Evolutionary conservation across 768 basidiomycete species (phyloP), one percentile per base, ranked within the genome.

Genomic region (Suillus placidus): DNA sequence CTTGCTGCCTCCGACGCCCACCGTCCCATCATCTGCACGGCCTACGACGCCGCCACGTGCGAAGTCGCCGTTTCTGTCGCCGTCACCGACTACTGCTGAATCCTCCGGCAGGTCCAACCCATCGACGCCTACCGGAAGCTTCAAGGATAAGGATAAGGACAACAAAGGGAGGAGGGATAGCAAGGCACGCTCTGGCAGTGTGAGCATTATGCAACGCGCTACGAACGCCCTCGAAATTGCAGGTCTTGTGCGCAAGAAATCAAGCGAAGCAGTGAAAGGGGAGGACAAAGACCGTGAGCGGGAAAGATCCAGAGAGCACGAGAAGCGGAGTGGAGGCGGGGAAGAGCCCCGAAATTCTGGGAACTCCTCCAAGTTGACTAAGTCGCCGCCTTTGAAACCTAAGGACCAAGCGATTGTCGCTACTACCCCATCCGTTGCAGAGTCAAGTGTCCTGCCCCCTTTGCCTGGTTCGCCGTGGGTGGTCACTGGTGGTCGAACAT

Each of bases 121-220:
- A 14, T 85, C 87, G 3, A 93, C 92, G 0, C 91, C 93, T 0
- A 84, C 83, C 30, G 83, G 88, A 18, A 87, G 85, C 68, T 64
- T 83, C 63, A 88, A 83, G 43, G 87, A 87, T 63, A 83, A 81
- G 51, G 87, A 87, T 63, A 83, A 81, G 51, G 78, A 81, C 38
- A 75, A 79, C 9, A 89, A 86, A 67, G 82, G 83, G 23, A 83
- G 88, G 57, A 79, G 82, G 61, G 80, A 79, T 2, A 78, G 77
- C 35, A 95, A 96, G 74, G 80, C 78, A 32, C 84, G 96, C 18
- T 88, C 94, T 2, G 92, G 94, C 7, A 97, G 95, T 65, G 93
- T 99, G 61, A 95, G 91, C 71, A 97, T 99, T 76, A 93, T 99
- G 85, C 96, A 98, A 71, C 88, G 95, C 32, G 95, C 94, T 0